Percentiles rank a stretch among this genome's conserved stretches.
Conservation (phyloP, 2,329 filamentous ascomycete species). For the Macrophomina pseudophaseolina region DNA sequence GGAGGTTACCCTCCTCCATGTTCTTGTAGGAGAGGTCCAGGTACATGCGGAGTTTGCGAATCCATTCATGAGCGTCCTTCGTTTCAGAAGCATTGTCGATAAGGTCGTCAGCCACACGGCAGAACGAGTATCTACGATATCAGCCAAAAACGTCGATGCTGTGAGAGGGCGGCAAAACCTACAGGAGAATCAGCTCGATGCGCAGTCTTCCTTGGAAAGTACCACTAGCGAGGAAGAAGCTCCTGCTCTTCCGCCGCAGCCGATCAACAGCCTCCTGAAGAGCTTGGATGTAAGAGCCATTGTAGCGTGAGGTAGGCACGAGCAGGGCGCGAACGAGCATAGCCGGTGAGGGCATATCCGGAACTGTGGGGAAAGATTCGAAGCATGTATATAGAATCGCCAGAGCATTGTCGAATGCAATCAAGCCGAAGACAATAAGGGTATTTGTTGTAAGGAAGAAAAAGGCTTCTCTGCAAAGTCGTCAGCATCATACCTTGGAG, state of each 20-base stretch:
- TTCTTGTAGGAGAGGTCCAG: constrained; percentile 59
- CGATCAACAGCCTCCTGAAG: constrained; percentile 64
- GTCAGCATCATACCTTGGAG: constrained; percentile 22
- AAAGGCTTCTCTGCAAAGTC: constrained; percentile 60
- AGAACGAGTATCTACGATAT: constrained; percentile 69
- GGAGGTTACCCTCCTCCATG: constrained; percentile 33
- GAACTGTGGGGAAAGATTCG: constrained; percentile 57
- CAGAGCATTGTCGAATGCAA: constrained; percentile 72
- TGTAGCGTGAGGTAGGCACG: constrained; percentile 56
- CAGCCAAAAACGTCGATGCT: too few relatives aligned
- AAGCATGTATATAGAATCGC: constrained; percentile 70
- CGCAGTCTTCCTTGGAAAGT: constrained; percentile 71
- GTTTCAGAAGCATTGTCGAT: constrained; percentile 66
- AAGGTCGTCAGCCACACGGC: constrained; percentile 73
- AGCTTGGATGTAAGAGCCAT: constrained; percentile 62
- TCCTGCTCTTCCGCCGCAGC: constrained; percentile 69
- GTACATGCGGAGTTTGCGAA: constrained; percentile 62
- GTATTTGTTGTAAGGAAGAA: constrained; percentile 75
- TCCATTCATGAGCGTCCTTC: constrained; percentile 62
- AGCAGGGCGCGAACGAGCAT: constrained; percentile 61
- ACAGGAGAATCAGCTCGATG: constrained; percentile 70
- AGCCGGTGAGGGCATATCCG: constrained; percentile 55
- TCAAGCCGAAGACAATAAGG: constrained; percentile 71
- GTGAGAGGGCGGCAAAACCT: constrained; percentile 36
- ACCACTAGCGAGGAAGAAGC: constrained; percentile 74